Base-by-base conservation (phyloP, 352 stramenopile species). In the Detonula confervacea region DNA sequence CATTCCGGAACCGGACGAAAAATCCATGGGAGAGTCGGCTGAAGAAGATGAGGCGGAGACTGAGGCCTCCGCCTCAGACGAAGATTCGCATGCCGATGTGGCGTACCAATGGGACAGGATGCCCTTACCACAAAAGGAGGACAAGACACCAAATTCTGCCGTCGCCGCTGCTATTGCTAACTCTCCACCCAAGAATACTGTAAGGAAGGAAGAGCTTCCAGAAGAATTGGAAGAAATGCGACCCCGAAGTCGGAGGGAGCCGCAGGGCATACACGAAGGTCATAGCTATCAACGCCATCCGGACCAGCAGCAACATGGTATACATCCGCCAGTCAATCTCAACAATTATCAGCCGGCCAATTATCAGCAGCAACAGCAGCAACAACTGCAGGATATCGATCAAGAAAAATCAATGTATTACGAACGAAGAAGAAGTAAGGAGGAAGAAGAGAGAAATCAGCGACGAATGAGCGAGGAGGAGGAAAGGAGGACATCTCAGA, bases 91-190 rank as follows among this genome's bases (percentile, higher is more conserved):
- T 2, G 2, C 14, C 1, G 57, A 47, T 24, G 57, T 66, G 47
- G 57, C 18, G 3, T 64, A 47, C 27, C 57, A 35, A 22, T 51
- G 57, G 57, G 35, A 54, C 49, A 47, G 35, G 22, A 9, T 57
- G 4, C 22, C 47, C n/a, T 16, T 57, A 9, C 47, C 47, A 35
- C n/a, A n/a, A n/a, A n/a, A n/a, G n/a, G n/a, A n/a, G n/a, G n/a
- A n/a, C n/a, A n/a, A n/a, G n/a, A n/a, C n/a, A n/a, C n/a, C n/a
- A n/a, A n/a, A n/a, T n/a, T n/a, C n/a, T n/a, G n/a, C n/a, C n/a
- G n/a, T n/a, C n/a, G n/a, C n/a, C n/a, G n/a, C n/a, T n/a, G n/a
- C n/a, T n/a, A n/a, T n/a, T n/a, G n/a, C n/a, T n/a, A n/a, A n/a
- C n/a, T n/a, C n/a, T n/a, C n/a, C n/a, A n/a, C n/a, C n/a, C n/a